A percentile compares a stretch with the other conserved stretches of the same genome.
phyloP scores from a whole-genome alignment of 805 yeast genomes.

The Starmerella ratchasimensis region DNA sequence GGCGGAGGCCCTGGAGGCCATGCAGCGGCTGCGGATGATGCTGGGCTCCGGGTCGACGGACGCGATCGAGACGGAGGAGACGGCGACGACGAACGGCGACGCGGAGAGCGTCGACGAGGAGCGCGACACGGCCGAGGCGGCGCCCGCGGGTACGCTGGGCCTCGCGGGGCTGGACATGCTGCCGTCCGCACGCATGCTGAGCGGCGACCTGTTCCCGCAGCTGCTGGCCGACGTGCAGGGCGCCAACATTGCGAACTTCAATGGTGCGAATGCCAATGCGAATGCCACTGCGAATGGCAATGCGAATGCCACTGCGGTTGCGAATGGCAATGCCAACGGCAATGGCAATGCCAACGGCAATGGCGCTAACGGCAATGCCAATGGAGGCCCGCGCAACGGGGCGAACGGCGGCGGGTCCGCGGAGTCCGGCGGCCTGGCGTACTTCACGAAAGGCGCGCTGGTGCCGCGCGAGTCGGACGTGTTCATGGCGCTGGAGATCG shows the following conservation, averaged over 20 bases:
- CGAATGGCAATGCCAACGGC: not conserved
- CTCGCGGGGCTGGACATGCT: no score
- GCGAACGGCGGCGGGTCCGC: not conserved
- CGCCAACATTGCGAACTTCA: not conserved
- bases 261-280: not conserved
- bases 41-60: no score
- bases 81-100: no score
- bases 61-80: no score
- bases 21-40: no score
- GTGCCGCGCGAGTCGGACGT: conserved; percentile 88
- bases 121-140: no score
- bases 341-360: not conserved
- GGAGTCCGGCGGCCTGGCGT: conserved; percentile 31
- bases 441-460: conserved; percentile 53
- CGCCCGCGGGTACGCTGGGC: no score
- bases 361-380: not conserved
- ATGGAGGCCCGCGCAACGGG: not conserved
- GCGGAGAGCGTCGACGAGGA: no score
- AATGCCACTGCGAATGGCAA: not conserved
- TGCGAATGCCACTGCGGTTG: not conserved
- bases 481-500: conserved; percentile 78
- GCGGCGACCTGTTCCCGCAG: no score
- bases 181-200: no score
- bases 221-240: not conserved
- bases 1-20: no score